Percentiles rank a stretch among this genome's conserved stretches.
Evolutionary conservation across 768 basidiomycete genomes (phyloP).

Genomic region (Mycena latifolia): DNA sequence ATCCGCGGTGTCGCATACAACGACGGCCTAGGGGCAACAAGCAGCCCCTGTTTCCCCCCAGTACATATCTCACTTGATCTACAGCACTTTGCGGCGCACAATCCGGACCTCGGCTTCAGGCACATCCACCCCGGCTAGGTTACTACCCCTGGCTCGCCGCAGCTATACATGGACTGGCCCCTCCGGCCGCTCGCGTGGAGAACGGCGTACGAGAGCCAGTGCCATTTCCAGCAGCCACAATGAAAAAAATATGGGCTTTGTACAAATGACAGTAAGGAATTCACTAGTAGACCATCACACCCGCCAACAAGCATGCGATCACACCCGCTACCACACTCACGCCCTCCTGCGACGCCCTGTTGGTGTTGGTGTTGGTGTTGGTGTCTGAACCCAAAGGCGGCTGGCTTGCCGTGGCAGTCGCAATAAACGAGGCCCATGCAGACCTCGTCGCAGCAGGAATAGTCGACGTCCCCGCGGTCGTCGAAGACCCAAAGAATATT

Average conservation of each 20-base stretch:
- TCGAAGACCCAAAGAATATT: slow-evolving; percentile 57
- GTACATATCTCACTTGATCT: neutral
- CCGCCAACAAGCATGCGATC: neutral
- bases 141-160: neutral
- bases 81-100: slow-evolving; percentile 37
- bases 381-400: slow-evolving; percentile 3
- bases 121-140: slow-evolving; percentile 41
- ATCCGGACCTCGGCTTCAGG: slow-evolving; percentile 39
- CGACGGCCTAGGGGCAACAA: slow-evolving; percentile 15
- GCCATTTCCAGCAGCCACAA: neutral
- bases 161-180: slow-evolving; percentile 9
- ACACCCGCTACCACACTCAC: slow-evolving; percentile 7
- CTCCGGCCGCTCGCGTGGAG: slow-evolving; percentile 4
- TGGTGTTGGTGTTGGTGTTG: slow-evolving; percentile 2
- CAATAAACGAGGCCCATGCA: slow-evolving; percentile 51
- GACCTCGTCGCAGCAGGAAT: slow-evolving; percentile 52
- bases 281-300: slow-evolving; percentile 12
- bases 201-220: too few relatives aligned
- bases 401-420: slow-evolving; percentile 42
- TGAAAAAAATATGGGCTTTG: too few relatives aligned
- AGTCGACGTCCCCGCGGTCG: slow-evolving; percentile 52
- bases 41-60: neutral
- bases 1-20: slow-evolving; percentile 17
- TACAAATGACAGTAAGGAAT: slow-evolving; percentile 10
- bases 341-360: neutral